Conservation (phyloP, 768 basidiomycete species). For the Hortiboletus flavorubellus region DNA sequence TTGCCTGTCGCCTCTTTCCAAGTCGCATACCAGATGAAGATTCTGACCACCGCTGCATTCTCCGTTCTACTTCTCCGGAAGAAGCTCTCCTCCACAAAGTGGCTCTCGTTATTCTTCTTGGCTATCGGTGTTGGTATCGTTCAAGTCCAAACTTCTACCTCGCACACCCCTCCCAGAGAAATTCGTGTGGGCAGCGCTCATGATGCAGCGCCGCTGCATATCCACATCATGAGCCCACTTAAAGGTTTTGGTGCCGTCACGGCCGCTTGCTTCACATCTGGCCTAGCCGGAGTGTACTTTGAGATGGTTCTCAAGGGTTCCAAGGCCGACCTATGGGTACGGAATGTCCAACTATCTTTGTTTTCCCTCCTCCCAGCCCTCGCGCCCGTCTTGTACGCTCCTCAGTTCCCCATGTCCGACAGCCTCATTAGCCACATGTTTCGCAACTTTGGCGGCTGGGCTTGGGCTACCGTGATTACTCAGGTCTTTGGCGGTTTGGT, state of each 20-base stretch:
- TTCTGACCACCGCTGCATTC: slow-evolving; percentile 93
- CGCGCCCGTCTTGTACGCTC: slow-evolving; percentile 66
- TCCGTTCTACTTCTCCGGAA: slow-evolving; percentile 81
- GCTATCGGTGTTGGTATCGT: slow-evolving; percentile 93
- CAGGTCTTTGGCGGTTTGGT: slow-evolving; percentile 93
- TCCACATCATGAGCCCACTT: slow-evolving; percentile 77
- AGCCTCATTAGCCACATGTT: slow-evolving; percentile 62
- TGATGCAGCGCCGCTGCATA: slow-evolving; percentile 53
- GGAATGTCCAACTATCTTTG: slow-evolving; percentile 84
- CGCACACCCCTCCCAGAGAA: slow-evolving; percentile 30
- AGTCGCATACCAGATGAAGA: slow-evolving; percentile 98
- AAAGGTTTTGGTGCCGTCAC: slow-evolving; percentile 82
- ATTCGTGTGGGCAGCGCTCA: slow-evolving; percentile 64
- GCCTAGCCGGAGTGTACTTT: slow-evolving; percentile 90
- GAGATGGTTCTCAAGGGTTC: slow-evolving; percentile 90
- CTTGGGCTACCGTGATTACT: slow-evolving; percentile 86
- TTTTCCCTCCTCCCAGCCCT: slow-evolving; percentile 91
- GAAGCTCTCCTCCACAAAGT: slow-evolving; percentile 69
- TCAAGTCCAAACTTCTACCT: slow-evolving; percentile 75
- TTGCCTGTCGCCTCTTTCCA: slow-evolving; percentile 97
- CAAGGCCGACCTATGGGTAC: slow-evolving; percentile 82
- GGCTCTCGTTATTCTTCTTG: slow-evolving; percentile 84
- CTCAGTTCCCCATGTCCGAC: slow-evolving; percentile 39
- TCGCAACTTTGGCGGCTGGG: slow-evolving; percentile 89
- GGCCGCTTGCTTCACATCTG: slow-evolving; percentile 85